Evolutionary conservation across 345 rosid genomes (phyloP).

Genomic region (Rubroshorea leprosula): DNA sequence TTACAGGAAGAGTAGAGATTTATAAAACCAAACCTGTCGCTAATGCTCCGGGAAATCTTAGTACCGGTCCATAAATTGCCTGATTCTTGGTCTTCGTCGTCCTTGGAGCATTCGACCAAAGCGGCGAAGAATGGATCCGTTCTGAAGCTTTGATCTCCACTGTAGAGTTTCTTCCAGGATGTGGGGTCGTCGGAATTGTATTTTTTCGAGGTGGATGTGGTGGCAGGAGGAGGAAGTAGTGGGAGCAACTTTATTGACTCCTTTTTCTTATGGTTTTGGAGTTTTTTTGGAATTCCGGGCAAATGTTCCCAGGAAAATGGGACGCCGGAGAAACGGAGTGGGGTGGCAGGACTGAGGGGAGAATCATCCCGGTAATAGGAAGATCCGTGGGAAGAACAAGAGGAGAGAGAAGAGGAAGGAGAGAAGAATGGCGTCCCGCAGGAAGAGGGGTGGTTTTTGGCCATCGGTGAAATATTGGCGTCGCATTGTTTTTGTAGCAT

Average conservation of each 20-base stretch:
- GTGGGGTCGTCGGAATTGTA: constrained; percentile 2
- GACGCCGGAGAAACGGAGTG: constrained; percentile 55
- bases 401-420: constrained; percentile 31
- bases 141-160: constrained; percentile 10
- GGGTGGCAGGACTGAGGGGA: constrained; percentile 51
- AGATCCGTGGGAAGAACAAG: constrained; percentile 31
- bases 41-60: constrained; percentile 31
- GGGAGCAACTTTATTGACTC: constrained; percentile 40
- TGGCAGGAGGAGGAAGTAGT: constrained; percentile 51
- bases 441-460: constrained; percentile 9
- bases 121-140: constrained; percentile 79
- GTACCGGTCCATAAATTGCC: constrained; percentile 16
- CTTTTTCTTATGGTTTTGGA: constrained; percentile 25
- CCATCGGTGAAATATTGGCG: constrained; percentile 13
- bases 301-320: constrained; percentile 93
- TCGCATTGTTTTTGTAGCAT: constrained; percentile 15
- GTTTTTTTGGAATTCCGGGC: constrained; percentile 83
- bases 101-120: constrained; percentile 71
- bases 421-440: constrained; percentile 28
- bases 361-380: constrained; percentile 26
- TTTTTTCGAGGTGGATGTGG: constrained; percentile 25
- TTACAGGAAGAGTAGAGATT: constrained; percentile 65
- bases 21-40: constrained; percentile 59
- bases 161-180: constrained; percentile 23
- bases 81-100: constrained; percentile 20